Conservation (phyloP, 2,329 filamentous ascomycete species). For the Diaporthe caulivora region DNA sequence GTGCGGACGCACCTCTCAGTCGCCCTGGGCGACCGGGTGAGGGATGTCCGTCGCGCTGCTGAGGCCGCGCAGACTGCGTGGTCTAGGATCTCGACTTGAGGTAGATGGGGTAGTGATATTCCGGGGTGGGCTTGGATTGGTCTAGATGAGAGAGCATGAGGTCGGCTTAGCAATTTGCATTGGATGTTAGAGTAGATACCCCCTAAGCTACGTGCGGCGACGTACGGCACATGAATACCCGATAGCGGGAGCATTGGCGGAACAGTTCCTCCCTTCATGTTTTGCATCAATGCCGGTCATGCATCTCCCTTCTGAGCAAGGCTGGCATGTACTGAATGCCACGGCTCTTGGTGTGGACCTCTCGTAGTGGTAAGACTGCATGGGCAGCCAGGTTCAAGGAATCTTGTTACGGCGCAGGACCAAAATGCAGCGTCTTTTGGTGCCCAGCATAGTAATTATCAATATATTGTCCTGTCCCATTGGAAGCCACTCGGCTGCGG, state of each 20-base stretch:
- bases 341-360: too few relatives aligned
- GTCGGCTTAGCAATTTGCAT: not conserved
- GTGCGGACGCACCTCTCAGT: conserved; percentile 61
- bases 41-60: conserved; percentile 65
- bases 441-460: not conserved
- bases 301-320: too few relatives aligned
- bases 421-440: too few relatives aligned
- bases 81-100: conserved; percentile 50
- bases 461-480: not conserved
- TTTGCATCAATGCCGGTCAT: not conserved
- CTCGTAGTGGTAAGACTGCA: not conserved
- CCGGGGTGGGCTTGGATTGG: not conserved
- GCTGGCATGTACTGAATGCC: too few relatives aligned
- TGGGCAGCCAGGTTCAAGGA: too few relatives aligned
- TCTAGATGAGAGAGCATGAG: not conserved
- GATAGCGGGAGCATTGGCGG: not conserved
- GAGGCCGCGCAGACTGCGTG: conserved; percentile 63
- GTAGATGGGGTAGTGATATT: not conserved
- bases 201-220: conserved; percentile 1
- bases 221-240: not conserved
- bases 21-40: conserved; percentile 66
- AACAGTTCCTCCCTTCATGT: not conserved
- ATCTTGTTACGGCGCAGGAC: too few relatives aligned
- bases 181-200: conserved; percentile 31
- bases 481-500: not conserved